Base-by-base conservation (phyloP, 2,329 filamentous ascomycete species). In the Colletotrichum chrysophilum region DNA sequence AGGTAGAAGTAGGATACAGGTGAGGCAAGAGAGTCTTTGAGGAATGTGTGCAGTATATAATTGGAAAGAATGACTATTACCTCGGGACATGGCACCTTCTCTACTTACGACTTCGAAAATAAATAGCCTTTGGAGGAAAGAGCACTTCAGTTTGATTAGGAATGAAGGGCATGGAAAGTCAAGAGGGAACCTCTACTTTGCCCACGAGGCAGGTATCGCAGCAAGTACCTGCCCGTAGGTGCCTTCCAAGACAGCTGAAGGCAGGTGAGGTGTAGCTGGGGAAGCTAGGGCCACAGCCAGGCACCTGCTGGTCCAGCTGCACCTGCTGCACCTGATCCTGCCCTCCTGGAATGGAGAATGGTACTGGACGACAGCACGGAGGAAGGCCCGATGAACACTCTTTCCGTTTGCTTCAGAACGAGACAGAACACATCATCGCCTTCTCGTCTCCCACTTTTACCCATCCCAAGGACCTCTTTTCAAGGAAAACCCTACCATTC, bases 241-340 rank as follows among this genome's bases (percentile, higher is more conserved):
- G 28, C 32, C 60, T 62, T 62, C 32, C 60, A 36, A 24, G 32
- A 34, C 60, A 34, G 60, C 61, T 64, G 52, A 71, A 74, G 70
- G 55, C 24, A 61, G 43, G 55, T 62, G 36, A 64, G 34, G 58
- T 71, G 66, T 34, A 65, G 71, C 60, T 60, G 66, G 38, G 24
- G 56, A 38, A 75, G 73, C 73, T 68, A 64, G 70, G 70, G 18
- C 69, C 70, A 73, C 56, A 7, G 2, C 13, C 24, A 73, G 69
- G 69, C 69, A 73, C 61, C 52, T 61, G 72, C 71, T 64, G 56
- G 21, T 13, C 65, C 64, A 52, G 64, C 70, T 71, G 55, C 55
- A 52, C 32, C 36, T 56, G 70, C 52, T 16, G 70, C 70, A 61
- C 70, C 65, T 61, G 55, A 58, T 26, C 43, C 43, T 21, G 10